phyloP scores from a whole-genome alignment of 768 basidiomycete genomes.

The Leccinum aurantiacum region DNA sequence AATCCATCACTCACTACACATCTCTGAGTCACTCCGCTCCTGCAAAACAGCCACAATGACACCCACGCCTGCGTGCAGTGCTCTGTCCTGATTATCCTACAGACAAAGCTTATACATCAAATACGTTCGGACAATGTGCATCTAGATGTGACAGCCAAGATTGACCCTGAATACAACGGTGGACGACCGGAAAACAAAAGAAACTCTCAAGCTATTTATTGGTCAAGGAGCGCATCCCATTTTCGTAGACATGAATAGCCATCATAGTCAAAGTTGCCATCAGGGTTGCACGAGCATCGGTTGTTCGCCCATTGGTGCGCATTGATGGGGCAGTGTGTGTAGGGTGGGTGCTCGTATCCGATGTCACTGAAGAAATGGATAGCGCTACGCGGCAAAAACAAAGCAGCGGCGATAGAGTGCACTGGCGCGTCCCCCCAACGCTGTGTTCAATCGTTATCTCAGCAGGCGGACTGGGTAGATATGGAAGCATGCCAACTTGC shows the following conservation, averaged over 20 bases:
- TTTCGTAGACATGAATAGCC: slow-evolving; percentile 27
- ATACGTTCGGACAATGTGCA: neutral
- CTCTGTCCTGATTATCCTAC: neutral
- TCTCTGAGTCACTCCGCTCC: neutral
- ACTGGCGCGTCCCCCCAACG: slow-evolving; percentile 95
- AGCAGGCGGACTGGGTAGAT: neutral
- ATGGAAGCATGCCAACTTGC: slow-evolving; percentile 29
- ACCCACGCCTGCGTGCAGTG: neutral
- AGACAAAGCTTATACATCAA: neutral
- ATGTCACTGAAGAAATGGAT: slow-evolving; percentile 97
- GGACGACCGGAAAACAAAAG: neutral
- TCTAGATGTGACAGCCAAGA: neutral
- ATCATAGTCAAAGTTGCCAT: slow-evolving; percentile 28
- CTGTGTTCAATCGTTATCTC: slow-evolving; percentile 33
- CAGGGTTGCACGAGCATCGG: slow-evolving; percentile 28
- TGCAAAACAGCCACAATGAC: neutral
- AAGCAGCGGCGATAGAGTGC: slow-evolving; percentile 87
- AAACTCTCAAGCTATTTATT: neutral
- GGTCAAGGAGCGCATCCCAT: slow-evolving; percentile 21
- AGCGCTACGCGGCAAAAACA: slow-evolving; percentile 85
- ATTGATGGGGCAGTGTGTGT: slow-evolving; percentile 26
- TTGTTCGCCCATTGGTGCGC: slow-evolving; percentile 20
- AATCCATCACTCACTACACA: neutral
- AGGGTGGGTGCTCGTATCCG: slow-evolving; percentile 39
- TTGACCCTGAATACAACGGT: neutral